Percentiles rank a stretch among this genome's conserved stretches.
These are phyloP conservation scores for Eucalyptus victrix DNA, from an alignment of 345 rosid genomes.

Conservation along the genomic window DNA sequence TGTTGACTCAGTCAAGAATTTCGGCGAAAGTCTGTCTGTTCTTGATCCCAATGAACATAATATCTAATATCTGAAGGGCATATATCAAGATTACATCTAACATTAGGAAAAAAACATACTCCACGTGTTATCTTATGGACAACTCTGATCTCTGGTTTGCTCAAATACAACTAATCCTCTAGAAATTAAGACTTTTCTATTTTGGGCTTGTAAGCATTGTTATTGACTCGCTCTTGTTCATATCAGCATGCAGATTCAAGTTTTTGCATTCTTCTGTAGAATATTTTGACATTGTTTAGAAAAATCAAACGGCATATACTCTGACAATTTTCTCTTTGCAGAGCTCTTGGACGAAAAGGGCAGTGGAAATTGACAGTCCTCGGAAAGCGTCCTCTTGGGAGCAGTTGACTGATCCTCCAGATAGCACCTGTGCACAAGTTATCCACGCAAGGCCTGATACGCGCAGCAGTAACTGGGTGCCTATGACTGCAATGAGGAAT, in stretches of 20 bases:
- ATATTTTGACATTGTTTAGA: not conserved
- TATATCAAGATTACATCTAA: not conserved
- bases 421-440: conserved; percentile 24
- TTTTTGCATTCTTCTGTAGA: not conserved
- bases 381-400: conserved; percentile 5
- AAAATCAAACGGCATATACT: not conserved
- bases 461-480: conserved; percentile 18
- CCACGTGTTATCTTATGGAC: not conserved
- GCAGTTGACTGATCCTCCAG: conserved; percentile 15
- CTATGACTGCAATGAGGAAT: conserved; percentile 4
- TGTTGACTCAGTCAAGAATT: not conserved
- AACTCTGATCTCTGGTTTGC: not conserved
- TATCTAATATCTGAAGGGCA: not conserved
- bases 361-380: conserved; percentile 25
- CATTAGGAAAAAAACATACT: not conserved
- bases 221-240: not conserved
- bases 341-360: conserved; percentile 37
- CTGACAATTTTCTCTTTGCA: not conserved
- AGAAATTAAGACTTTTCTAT: not conserved
- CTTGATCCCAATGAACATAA: not conserved
- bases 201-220: not conserved
- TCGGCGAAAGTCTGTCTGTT: not conserved
- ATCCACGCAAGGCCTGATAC: conserved; percentile 16
- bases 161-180: not conserved
- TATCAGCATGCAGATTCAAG: not conserved